Conservation (phyloP, 495 filamentous ascomycete species). For the Penicillium angulare region DNA sequence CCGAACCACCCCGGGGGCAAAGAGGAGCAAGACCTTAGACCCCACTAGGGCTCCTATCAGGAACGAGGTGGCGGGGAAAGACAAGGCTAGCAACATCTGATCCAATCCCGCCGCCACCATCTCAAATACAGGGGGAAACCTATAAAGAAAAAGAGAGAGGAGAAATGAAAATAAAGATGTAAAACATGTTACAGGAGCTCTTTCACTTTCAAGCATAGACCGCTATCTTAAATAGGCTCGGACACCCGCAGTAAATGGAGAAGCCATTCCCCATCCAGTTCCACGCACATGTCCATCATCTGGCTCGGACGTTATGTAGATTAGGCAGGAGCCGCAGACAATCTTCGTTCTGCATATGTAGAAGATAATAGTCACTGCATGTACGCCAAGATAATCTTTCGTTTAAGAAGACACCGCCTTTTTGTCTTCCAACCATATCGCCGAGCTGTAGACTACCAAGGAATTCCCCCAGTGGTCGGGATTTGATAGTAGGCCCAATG, state of each 20-base stretch:
- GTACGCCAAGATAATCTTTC: constrained; percentile 21
- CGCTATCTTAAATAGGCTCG: too few species aligned
- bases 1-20: constrained; percentile 9
- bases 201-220: too few species aligned
- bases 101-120: constrained; percentile 12
- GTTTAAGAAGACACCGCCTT: constrained; percentile 27
- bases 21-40: constrained; percentile 16
- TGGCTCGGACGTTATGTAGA: constrained; percentile 2
- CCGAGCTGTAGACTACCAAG: not conserved
- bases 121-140: not conserved
- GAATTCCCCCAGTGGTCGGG: constrained; percentile 1
- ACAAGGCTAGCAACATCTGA: constrained; percentile 8
- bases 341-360: constrained; percentile 15
- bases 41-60: constrained; percentile 20
- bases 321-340: constrained; percentile 13
- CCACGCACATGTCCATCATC: not conserved
- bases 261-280: too few species aligned
- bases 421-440: constrained; percentile 14
- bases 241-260: too few species aligned
- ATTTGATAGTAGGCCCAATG: constrained; percentile 3
- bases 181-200: too few species aligned
- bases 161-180: not conserved
- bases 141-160: constrained; percentile 1
- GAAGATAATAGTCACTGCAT: constrained; percentile 14
- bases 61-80: constrained; percentile 14